These are phyloP conservation scores for Lachnellula suecica DNA, from an alignment of 2,329 filamentous ascomycete genomes.

Conservation along the genomic window DNA sequence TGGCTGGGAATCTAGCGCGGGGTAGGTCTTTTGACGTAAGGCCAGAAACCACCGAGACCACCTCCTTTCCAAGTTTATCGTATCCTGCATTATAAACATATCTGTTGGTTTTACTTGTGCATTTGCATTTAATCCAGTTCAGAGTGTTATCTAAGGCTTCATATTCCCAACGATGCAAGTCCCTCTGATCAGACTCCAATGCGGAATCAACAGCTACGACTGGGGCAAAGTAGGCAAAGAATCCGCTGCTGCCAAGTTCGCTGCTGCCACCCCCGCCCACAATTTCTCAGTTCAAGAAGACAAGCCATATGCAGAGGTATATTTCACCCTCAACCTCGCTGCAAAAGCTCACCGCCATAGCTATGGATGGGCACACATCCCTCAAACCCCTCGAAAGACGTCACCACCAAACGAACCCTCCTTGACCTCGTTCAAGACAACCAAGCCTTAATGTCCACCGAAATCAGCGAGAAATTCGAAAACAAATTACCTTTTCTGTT, in stretches of 20 bases:
- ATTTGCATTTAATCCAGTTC: too few relatives aligned
- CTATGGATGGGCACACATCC: constrained; percentile 99
- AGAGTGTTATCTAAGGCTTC: not conserved
- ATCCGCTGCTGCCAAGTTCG: constrained; percentile 87
- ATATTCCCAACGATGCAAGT: constrained; percentile 44
- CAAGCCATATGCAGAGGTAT: constrained; percentile 90
- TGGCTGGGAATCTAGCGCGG: not conserved
- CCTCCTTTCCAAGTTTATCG: too few relatives aligned
- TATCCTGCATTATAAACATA: too few relatives aligned
- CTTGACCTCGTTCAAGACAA: constrained; percentile 88
- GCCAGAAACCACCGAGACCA: too few relatives aligned
- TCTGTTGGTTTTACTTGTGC: too few relatives aligned
- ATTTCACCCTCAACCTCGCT: constrained; percentile 56
- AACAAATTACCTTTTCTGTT: constrained; percentile 91
- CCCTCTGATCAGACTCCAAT: constrained; percentile 81
- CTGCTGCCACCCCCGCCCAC: constrained; percentile 75
- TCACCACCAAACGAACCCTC: constrained; percentile 79
- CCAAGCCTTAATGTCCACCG: constrained; percentile 72
- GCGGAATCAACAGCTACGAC: constrained; percentile 97
- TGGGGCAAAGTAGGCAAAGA: constrained; percentile 93
- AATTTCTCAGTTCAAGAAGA: constrained; percentile 78
- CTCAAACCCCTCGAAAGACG: constrained; percentile 88
- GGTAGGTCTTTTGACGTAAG: not conserved
- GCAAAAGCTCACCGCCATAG: constrained; percentile 44
- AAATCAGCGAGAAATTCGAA: constrained; percentile 73